Percentiles rank a stretch among this genome's conserved stretches.
phyloP scores from a whole-genome alignment of 495 filamentous ascomycete species.

The Usnea hakonensis region DNA sequence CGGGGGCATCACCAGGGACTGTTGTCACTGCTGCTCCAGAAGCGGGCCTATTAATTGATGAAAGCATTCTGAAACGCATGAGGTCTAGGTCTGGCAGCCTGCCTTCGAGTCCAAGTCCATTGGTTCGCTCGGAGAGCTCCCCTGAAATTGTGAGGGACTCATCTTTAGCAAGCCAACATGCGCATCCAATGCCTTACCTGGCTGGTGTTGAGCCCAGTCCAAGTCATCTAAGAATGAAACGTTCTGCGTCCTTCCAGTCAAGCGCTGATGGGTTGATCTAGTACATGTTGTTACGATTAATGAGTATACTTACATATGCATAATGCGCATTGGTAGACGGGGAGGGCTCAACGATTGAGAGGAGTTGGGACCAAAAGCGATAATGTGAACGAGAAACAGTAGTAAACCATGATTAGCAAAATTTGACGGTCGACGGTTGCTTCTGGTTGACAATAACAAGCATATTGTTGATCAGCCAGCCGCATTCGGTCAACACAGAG shows the following conservation, averaged over 20 bases:
- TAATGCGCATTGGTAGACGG: neutral
- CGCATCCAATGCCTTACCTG: neutral
- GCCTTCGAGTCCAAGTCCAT: slow-evolving; percentile 45
- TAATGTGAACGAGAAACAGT: neutral
- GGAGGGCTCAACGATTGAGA: neutral
- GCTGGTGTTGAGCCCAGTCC: neutral
- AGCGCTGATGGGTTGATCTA: slow-evolving; percentile 1
- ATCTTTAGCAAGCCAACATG: neutral
- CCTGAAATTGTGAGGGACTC: slow-evolving; percentile 1
- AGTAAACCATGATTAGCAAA: neutral
- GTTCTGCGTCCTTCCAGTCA: slow-evolving; percentile 15
- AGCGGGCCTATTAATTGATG: slow-evolving; percentile 58
- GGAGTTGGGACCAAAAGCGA: neutral
- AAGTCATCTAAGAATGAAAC: slow-evolving; percentile 11
- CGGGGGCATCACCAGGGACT: slow-evolving; percentile 59
- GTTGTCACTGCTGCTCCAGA: slow-evolving; percentile 63
- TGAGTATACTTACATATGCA: neutral
- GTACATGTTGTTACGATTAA: neutral
- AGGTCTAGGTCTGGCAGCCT: slow-evolving; percentile 61
- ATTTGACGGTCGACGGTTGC: too few species aligned
- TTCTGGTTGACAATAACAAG: neutral
- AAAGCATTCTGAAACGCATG: slow-evolving; percentile 54
- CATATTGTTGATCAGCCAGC: neutral
- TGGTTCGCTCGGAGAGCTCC: slow-evolving; percentile 43
- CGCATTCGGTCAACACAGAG: neutral